These are phyloP conservation scores for Capniomyces stellatus DNA, from an alignment of 371 early-diverging fungal species.

Conservation along the genomic window DNA sequence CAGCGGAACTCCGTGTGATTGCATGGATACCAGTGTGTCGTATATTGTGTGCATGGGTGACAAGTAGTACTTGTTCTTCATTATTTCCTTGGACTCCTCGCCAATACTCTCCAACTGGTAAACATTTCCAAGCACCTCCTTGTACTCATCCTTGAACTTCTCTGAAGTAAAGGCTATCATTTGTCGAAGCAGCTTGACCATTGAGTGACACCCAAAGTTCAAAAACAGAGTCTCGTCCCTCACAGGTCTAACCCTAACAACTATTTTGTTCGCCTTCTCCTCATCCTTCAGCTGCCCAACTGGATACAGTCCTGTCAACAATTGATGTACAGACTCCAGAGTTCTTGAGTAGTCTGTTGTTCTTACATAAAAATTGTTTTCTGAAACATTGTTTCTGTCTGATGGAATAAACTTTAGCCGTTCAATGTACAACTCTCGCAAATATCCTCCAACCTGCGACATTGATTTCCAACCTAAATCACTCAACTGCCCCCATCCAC, in stretches of 20 bases:
- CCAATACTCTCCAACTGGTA: slow-evolving; percentile 12
- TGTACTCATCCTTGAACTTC: background rate
- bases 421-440: slow-evolving; percentile 44
- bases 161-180: background rate
- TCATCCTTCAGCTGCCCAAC: slow-evolving; percentile 3
- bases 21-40: slow-evolving; percentile 16
- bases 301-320: slow-evolving; percentile 49
- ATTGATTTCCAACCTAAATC: slow-evolving; percentile 45
- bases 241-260: slow-evolving; percentile 12
- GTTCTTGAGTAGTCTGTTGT: slow-evolving; percentile 55
- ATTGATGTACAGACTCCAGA: slow-evolving; percentile 51
- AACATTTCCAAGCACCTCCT: background rate
- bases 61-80: slow-evolving; percentile 6
- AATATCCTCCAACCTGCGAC: slow-evolving; percentile 29
- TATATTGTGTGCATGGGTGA: slow-evolving; percentile 14
- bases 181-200: slow-evolving; percentile 6
- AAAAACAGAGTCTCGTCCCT: slow-evolving; percentile 13
- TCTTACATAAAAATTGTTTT: slow-evolving; percentile 36
- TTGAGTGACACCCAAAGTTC: slow-evolving; percentile 14
- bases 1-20: slow-evolving; percentile 10
- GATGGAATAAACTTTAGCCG: slow-evolving; percentile 24
- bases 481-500: slow-evolving; percentile 45
- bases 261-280: slow-evolving; percentile 6
- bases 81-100: background rate
- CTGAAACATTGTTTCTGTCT: slow-evolving; percentile 1